phyloP scores from a whole-genome alignment of 176 grass and related monocot species.

The Aegilops tauschii region DNA sequence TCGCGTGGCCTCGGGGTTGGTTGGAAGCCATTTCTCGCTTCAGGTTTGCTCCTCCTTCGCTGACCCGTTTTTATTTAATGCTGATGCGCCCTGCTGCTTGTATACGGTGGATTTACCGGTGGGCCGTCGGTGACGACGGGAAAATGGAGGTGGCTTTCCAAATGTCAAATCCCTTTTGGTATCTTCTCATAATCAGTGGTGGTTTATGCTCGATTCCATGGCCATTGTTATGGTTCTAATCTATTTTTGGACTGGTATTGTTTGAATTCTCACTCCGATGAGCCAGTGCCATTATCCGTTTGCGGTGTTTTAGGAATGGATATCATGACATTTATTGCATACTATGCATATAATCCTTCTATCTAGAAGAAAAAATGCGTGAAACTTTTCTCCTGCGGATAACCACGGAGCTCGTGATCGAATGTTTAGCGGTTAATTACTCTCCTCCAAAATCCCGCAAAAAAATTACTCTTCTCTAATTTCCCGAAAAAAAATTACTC shows the following conservation, averaged over 20 bases:
- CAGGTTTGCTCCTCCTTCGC: background rate
- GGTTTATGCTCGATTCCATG: background rate
- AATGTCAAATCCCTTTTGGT: background rate
- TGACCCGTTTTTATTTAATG: background rate
- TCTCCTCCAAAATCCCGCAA: too few relatives aligned
- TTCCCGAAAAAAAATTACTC: too few relatives aligned
- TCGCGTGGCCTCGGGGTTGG: background rate
- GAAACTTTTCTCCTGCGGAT: too few relatives aligned
- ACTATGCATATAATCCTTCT: too few relatives aligned
- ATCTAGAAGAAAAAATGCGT: too few relatives aligned
- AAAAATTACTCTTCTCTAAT: too few relatives aligned
- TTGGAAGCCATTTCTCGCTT: background rate
- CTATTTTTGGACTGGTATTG: background rate
- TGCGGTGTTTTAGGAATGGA: background rate
- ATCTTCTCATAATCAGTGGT: background rate
- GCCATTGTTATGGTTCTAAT: background rate
- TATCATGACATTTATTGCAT: background rate
- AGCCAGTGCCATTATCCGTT: background rate
- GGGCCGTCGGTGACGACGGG: slow-evolving; percentile 5
- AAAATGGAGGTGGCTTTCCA: background rate
- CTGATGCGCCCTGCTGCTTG: background rate
- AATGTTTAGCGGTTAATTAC: too few relatives aligned
- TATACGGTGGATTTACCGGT: background rate
- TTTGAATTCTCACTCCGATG: background rate
- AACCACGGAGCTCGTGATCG: too few relatives aligned